Base-by-base conservation (phyloP, 2,329 filamentous ascomycete species). In the Pseudodiploospora longispora region DNA sequence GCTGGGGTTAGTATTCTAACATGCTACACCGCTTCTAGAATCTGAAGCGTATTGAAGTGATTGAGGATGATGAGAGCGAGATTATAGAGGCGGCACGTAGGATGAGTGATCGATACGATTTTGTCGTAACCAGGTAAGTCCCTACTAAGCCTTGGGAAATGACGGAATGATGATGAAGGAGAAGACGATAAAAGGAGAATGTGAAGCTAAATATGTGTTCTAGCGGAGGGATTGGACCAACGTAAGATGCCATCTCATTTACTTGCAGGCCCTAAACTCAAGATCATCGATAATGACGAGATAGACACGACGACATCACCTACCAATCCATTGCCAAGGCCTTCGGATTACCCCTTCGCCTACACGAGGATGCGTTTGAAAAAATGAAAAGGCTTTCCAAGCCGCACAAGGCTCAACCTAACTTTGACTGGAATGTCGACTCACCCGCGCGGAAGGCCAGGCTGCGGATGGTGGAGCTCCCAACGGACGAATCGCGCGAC, bases 231-330 rank as follows among this genome's bases (percentile, higher is more conserved):
- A 97, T 98, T 59, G 91, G 91, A 8, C 93, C 93, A 52, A 97
- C 91, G 85, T 91, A 68, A 70, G 82, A 50, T 12, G 5, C 19
- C 19, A 9, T 9, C 19, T 19, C 19, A 19, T 19, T 19, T 19
- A 19, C 19, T 19, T 19, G 19, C 19, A 19, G 19, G 19, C 19
- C 19, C 36, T 6, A 8, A 12, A n/a, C 19, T 8, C 6, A 27
- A 1, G 6, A 8, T 39, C 30, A n/a, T 31, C 9, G 28, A 30
- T 38, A 30, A 10, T 60, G 35, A 60, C 42, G 33, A 39, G 36
- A 37, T 43, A 94, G 87, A 44, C 91, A 97, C 70, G 93, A 98
- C 65, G 93, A 98, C 61, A 97, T 97, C 55, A 97, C 93, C 28
- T 98, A 98, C 68, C 75, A 86, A 59, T 91, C 88, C 34, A 94